Evolutionary conservation across 257 asterid species (phyloP).

Genomic region (Orobanche coerulescens): DNA sequence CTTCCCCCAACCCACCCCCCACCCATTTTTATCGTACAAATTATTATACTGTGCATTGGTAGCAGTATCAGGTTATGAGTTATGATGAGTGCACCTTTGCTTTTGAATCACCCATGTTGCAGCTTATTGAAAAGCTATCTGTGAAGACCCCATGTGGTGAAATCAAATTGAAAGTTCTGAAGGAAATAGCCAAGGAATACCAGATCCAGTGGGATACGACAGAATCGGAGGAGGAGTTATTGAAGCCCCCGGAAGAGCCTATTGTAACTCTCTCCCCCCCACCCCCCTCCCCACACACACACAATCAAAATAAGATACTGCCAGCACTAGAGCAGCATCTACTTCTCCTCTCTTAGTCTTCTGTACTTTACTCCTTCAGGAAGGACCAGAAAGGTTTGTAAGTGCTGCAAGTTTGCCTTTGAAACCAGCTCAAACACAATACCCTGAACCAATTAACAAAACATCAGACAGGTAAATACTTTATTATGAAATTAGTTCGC

Average conservation of each 20-base stretch:
- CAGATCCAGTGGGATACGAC: constrained; percentile 81
- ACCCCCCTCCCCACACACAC: not conserved
- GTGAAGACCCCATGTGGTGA: constrained; percentile 86
- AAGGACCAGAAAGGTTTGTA: constrained; percentile 58
- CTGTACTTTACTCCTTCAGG: constrained; percentile 33
- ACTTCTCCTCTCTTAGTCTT: constrained; percentile 1
- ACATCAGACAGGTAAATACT: constrained; percentile 40
- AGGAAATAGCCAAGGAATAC: constrained; percentile 93
- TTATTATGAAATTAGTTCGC: too few species aligned
- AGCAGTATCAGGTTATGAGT: not conserved
- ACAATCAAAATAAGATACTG: too few species aligned
- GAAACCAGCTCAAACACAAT: constrained; percentile 40
- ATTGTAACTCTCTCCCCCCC: constrained; percentile 29
- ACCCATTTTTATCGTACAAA: too few species aligned
- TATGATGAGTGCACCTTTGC: not conserved
- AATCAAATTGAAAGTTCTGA: constrained; percentile 66
- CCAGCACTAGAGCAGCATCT: too few species aligned
- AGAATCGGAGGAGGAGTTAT: constrained; percentile 77
- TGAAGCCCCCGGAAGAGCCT: constrained; percentile 86
- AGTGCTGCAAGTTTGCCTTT: constrained; percentile 72
- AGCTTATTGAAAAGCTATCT: constrained; percentile 97
- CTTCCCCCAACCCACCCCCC: too few species aligned
- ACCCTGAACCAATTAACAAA: constrained; percentile 33
- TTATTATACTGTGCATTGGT: not conserved
- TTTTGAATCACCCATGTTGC: constrained; percentile 21